A percentile compares a stretch with the other conserved stretches of the same genome.
phyloP scores from a whole-genome alignment of 148 eudicot genomes.

The Silene conica region DNA sequence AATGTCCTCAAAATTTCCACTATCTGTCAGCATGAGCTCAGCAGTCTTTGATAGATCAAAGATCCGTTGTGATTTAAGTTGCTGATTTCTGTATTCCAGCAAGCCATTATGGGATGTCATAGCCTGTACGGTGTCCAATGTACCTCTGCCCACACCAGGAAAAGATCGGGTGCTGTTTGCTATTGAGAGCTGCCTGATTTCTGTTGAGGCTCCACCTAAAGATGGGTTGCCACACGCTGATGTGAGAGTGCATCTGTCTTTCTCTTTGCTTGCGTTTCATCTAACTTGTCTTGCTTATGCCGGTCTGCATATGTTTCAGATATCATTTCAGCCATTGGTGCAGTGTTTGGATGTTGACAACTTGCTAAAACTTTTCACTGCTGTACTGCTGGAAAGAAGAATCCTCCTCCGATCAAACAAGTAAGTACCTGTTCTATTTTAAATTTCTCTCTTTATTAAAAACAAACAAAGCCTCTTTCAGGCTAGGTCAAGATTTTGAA shows the following conservation, averaged over 20 bases:
- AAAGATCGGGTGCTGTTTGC: slow-evolving; percentile 84
- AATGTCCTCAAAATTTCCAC: neutral
- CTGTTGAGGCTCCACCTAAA: slow-evolving; percentile 85
- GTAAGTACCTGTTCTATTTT: slow-evolving; percentile 33
- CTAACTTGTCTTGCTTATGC: neutral
- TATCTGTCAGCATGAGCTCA: slow-evolving; percentile 13
- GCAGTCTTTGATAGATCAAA: slow-evolving; percentile 15
- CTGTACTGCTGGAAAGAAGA: slow-evolving; percentile 90
- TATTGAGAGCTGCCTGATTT: slow-evolving; percentile 80
- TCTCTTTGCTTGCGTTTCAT: slow-evolving; percentile 14
- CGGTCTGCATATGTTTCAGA: slow-evolving; percentile 36
- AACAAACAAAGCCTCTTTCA: neutral
- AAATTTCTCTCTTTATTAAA: neutral
- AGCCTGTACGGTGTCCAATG: slow-evolving; percentile 59
- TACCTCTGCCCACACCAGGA: slow-evolving; percentile 93
- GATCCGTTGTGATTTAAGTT: slow-evolving; percentile 17
- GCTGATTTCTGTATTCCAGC: slow-evolving; percentile 52
- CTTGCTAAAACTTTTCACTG: slow-evolving; percentile 82
- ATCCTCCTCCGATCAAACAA: slow-evolving; percentile 80
- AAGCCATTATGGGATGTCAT: slow-evolving; percentile 96
- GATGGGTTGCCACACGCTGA: slow-evolving; percentile 97
- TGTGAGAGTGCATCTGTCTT: slow-evolving; percentile 38
- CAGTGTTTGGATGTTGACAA: slow-evolving; percentile 98
- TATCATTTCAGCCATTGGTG: slow-evolving; percentile 86
- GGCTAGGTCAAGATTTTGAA: neutral